Evolutionary conservation across 2,329 filamentous ascomycete genomes (phyloP).

Genomic region (Coniochaeta prunicola): DNA sequence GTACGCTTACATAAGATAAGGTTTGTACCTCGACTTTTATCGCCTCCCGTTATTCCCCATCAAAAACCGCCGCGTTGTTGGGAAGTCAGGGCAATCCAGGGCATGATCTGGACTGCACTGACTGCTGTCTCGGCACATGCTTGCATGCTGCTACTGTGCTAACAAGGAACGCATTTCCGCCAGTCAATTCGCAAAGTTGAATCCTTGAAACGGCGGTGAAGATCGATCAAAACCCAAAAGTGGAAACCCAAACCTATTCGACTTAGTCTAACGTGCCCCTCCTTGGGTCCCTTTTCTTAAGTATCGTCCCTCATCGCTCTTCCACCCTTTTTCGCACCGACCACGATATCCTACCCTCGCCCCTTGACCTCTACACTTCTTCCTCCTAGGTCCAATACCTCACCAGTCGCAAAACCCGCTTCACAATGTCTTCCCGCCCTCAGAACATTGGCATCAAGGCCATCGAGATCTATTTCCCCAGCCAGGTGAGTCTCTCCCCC

Average conservation of each 20-base stretch:
- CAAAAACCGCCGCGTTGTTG: neutral
- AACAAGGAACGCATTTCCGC: neutral
- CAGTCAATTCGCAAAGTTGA: neutral
- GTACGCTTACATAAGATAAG: neutral
- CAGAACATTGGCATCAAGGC: conserved; percentile 90
- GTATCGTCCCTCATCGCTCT: conserved; percentile 3
- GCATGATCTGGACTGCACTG: neutral
- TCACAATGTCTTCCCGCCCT: conserved; percentile 64
- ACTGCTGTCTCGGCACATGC: neutral
- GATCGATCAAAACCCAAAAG: conserved; percentile 1
- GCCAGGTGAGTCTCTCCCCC: conserved; percentile 56
- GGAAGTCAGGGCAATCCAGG: neutral
- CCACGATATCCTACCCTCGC: neutral
- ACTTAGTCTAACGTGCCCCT: conserved; percentile 1
- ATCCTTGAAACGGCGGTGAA: conserved; percentile 7
- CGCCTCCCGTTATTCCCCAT: neutral
- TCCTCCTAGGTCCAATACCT: neutral
- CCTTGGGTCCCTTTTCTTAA: neutral
- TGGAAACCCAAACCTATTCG: neutral
- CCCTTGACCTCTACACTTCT: neutral
- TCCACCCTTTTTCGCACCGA: conserved; percentile 2
- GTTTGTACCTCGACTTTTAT: neutral
- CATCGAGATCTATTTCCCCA: conserved; percentile 85
- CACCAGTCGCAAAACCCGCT: neutral
- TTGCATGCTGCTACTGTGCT: neutral